Evolutionary conservation across 139 green algal species (phyloP).

Genomic region (Marvania coccoides): DNA sequence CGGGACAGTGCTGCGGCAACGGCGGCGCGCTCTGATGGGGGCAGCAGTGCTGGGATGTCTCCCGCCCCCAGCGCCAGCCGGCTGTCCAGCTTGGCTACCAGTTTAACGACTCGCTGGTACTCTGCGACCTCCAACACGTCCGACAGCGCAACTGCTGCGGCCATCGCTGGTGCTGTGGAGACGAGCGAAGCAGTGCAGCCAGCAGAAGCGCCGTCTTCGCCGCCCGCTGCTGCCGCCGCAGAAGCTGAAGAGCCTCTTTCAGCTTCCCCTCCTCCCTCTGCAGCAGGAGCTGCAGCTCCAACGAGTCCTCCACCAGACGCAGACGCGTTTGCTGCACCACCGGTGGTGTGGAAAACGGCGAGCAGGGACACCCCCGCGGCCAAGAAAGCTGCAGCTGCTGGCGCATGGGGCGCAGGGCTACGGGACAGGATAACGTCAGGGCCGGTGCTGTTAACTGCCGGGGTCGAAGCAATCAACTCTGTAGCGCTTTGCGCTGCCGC

Average conservation of each 20-base stretch:
- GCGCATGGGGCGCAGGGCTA: conserved; percentile 5
- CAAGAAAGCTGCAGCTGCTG: neutral
- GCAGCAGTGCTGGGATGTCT: no score
- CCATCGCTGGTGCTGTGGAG: no score
- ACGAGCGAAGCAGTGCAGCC: neutral
- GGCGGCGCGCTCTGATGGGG: no score
- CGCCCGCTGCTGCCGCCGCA: no score
- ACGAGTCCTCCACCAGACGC: conserved; percentile 5
- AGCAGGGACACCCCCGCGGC: neutral
- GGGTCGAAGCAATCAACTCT: conserved; percentile 16
- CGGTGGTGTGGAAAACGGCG: neutral
- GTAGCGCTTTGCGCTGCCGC: conserved; percentile 7
- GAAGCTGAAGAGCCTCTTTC: neutral
- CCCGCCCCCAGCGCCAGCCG: no score
- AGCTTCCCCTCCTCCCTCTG: neutral
- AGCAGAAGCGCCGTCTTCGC: neutral
- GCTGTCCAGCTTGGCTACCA: no score
- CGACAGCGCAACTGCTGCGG: no score
- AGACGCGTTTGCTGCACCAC: neutral
- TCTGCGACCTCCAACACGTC: neutral
- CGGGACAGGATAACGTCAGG: conserved; percentile 3
- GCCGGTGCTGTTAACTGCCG: conserved; percentile 8
- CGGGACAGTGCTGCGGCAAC: no score
- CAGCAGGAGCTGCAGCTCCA: conserved; percentile 19
- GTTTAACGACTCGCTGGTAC: neutral